phyloP scores from a whole-genome alignment of 1,284 basidiomycete species.

The Leccinum subrobustum region DNA sequence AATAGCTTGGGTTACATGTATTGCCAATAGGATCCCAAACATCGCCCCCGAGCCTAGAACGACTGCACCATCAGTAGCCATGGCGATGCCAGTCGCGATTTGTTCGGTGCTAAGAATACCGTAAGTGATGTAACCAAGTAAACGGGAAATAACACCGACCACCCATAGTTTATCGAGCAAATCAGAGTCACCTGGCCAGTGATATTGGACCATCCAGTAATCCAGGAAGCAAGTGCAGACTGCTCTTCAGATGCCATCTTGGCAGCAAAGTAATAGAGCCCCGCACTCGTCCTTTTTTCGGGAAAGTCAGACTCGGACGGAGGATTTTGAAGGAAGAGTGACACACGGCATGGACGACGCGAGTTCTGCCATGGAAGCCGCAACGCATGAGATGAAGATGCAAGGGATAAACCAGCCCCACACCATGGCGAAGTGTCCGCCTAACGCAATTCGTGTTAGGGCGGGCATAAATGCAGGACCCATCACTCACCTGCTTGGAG shows the following conservation, averaged over 20 bases:
- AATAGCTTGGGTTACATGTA: conserved; percentile 57
- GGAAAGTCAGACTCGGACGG: neutral
- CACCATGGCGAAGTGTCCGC: conserved; percentile 69
- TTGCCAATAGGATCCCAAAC: conserved; percentile 59
- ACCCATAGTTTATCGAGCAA: conserved; percentile 68
- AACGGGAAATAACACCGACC: conserved; percentile 25
- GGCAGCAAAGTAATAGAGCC: conserved; percentile 69
- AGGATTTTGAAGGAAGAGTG: neutral
- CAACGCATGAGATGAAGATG: conserved; percentile 60
- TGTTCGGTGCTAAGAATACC: conserved; percentile 49
- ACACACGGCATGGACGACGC: conserved; percentile 72
- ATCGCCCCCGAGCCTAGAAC: conserved; percentile 53
- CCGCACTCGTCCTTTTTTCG: conserved; percentile 53
- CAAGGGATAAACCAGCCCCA: conserved; percentile 63
- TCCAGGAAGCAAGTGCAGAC: conserved; percentile 63
- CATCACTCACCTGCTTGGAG: conserved; percentile 47
- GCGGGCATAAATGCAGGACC: neutral
- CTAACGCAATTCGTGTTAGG: conserved; percentile 26
- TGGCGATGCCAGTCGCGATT: conserved; percentile 66
- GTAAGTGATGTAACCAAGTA: neutral
- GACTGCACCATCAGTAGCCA: conserved; percentile 50
- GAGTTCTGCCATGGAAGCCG: conserved; percentile 66
- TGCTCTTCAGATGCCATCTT: conserved; percentile 57
- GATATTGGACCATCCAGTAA: conserved; percentile 60
- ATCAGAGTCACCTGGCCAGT: conserved; percentile 57